Evolutionary conservation across 1,284 basidiomycete genomes (phyloP), one percentile per base, ranked within the genome.

Genomic region (Ganoderma meredithae): DNA sequence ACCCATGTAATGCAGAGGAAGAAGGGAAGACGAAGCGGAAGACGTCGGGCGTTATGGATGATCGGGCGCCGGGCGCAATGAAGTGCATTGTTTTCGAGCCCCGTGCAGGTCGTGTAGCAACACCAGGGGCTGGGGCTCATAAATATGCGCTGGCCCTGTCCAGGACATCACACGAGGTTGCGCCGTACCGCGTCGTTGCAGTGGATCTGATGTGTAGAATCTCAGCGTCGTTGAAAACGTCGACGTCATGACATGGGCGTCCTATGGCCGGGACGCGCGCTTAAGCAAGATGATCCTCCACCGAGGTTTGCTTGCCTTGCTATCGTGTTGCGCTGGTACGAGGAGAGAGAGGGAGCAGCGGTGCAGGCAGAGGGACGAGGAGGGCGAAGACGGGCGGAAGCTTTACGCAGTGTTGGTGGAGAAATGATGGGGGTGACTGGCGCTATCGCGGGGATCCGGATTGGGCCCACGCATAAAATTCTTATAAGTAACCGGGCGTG

Each of bases 391-490:
- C 39, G 41, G 40, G 56, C 60, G 53, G 58, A 63, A 58, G 56
- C 36, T 58, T 56, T 56, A 62, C 52, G 65, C 60, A 31, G 60
- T 43, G 27, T 13, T 43, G 66, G 65, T n/a, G 15, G 40, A 61
- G 43, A 65, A 66, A 71, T 70, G 71, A 72, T 73, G 70, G 65
- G 47, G 12, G 6, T 33, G 31, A 1, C 66, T 62, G 63, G 68
- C 65, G 69, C 69, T 60, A 56, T 64, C 53, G 43, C 60, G 39
- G 58, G 39, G 36, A 27, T 60, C 58, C 75, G 63, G 73, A 77
- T 74, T 74, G 72, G 27, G 13, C 52, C 71, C 74, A 36, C 36
- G 69, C 76, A 76, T 75, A 76, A 78, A 76, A 66, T 72, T 75
- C 70, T 59, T 71, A 67, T 71, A 61, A 71, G 27, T 31, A 31